Base-by-base conservation (phyloP, 2,329 filamentous ascomycete genomes). In the Xylaria sp. region DNA sequence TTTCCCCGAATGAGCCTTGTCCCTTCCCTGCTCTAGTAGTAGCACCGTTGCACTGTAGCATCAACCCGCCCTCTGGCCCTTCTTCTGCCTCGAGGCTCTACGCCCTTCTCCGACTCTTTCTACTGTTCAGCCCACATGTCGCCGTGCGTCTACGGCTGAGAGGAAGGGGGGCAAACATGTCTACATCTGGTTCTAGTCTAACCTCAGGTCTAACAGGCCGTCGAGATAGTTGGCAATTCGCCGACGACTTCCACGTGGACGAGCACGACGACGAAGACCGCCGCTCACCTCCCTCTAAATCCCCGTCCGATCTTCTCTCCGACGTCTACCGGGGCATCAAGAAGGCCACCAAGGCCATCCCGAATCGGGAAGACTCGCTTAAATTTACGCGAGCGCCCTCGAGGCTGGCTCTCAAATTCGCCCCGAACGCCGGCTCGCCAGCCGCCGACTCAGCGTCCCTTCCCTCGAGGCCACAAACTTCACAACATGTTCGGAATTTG, bases 291-390 rank as follows among this genome's bases (percentile, higher is more conserved):
- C 66, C 55, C 39, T 63, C 59, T 70, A 75, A 66, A 54, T 74
- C 77, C 0, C 63, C 76, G 19, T 74, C 78, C 56, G 78, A 82
- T 49, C 69, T 81, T 54, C 64, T 83, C 49, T 77, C 78, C 42
- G 77, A 77, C 61, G 77, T 81, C 60, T 80, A 81, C 64, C 78
- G 79, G 59, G 78, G 78, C 57, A 72, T 82, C 59, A 78, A 74
- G 63, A 81, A 75, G 62, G 73, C 78, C 41, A 73, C 78, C 6
- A 81, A 75, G 63, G 73, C 78, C 40, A 73, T 78, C 6, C 74
- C 73, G 13, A 68, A 66, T 40, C 72, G 74, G 44, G 75, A 78
- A 48, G 75, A 80, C 43, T 69, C 74, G 48, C 61, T 72, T 42
- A 77, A 72, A 60, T 69, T 80, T 24, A 66, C 71, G 17, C 73